Evolutionary conservation across 225 moss, liverwort and hornwort genomes (phyloP).

Genomic region (Bryoerythrophyllum caledonicum): DNA sequence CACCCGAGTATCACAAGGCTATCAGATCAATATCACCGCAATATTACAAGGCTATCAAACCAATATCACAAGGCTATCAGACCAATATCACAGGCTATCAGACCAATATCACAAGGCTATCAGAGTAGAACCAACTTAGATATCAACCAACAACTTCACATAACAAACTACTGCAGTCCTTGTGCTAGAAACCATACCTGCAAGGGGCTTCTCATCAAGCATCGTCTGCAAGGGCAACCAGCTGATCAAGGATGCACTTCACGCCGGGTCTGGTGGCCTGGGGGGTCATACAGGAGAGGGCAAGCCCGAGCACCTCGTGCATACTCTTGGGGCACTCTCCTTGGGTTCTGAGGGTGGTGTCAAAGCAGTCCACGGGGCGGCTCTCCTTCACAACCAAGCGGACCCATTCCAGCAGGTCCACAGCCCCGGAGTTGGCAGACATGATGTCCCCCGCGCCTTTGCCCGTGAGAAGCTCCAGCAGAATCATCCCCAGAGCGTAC

Average conservation of each 20-base stretch:
- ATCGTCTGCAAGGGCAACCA: constrained; percentile 42
- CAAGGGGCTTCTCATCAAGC: neutral
- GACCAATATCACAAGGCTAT: too few relatives aligned
- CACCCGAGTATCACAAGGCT: too few relatives aligned
- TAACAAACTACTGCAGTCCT: too few relatives aligned
- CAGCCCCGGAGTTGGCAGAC: constrained; percentile 64
- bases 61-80: too few relatives aligned
- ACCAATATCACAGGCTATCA: too few relatives aligned
- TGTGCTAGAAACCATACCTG: neutral
- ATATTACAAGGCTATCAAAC: too few relatives aligned
- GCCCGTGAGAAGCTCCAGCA: constrained; percentile 80
- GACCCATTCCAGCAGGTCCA: constrained; percentile 89
- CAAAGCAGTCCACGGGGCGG: constrained; percentile 78
- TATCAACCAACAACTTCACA: too few relatives aligned
- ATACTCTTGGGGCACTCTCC: constrained; percentile 78
- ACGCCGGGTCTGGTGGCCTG: constrained; percentile 67
- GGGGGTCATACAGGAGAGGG: constrained; percentile 71
- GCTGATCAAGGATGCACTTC: constrained; percentile 62
- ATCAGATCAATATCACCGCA: too few relatives aligned
- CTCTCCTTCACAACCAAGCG: constrained; percentile 66
- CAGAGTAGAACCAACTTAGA: too few relatives aligned
- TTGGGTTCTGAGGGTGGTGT: constrained; percentile 60
- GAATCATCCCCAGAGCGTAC: constrained; percentile 79
- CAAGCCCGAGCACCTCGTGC: constrained; percentile 63
- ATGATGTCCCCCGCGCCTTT: constrained; percentile 83